A percentile compares a stretch with the other conserved stretches of the same genome.
These are phyloP conservation scores for Lojkania enalia DNA, from an alignment of 2,329 filamentous ascomycete genomes.

Conservation along the genomic window DNA sequence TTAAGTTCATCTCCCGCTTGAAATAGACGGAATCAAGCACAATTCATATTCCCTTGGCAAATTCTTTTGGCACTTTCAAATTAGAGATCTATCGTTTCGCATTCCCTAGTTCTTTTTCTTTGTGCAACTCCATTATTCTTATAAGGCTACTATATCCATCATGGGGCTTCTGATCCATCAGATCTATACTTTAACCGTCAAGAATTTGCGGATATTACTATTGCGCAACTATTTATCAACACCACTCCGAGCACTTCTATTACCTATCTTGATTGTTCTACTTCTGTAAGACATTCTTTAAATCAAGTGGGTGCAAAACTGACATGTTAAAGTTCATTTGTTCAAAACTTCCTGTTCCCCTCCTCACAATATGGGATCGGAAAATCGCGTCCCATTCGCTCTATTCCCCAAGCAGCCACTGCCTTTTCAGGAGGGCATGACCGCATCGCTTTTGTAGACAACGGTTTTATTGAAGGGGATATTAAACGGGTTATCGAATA, in stretches of 20 bases:
- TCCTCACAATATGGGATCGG: constrained; percentile 73
- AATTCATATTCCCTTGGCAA: too few relatives aligned
- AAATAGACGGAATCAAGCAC: too few relatives aligned
- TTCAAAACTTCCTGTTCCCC: constrained; percentile 76
- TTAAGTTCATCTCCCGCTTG: too few relatives aligned
- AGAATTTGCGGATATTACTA: too few relatives aligned
- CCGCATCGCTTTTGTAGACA: constrained; percentile 74
- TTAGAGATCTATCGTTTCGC: too few relatives aligned
- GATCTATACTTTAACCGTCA: too few relatives aligned
- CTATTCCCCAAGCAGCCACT: constrained; percentile 63
- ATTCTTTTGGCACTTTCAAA: too few relatives aligned
- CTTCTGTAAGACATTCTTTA: constrained; percentile 4
- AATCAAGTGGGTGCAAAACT: neutral
- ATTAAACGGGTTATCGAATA: constrained; percentile 69
- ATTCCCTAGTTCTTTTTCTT: too few relatives aligned
- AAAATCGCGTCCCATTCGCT: constrained; percentile 59
- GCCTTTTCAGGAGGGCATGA: constrained; percentile 59
- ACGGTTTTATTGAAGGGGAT: constrained; percentile 63
- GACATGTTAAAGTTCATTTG: constrained; percentile 56
- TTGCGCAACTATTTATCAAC: too few relatives aligned
- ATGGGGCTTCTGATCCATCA: too few relatives aligned
- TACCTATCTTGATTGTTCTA: constrained; percentile 51
- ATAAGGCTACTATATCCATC: too few relatives aligned
- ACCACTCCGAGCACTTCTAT: constrained; percentile 53
- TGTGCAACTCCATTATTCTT: too few relatives aligned